Conservation (phyloP, 2,329 filamentous ascomycete genomes). For the Calonectria pteridis region DNA sequence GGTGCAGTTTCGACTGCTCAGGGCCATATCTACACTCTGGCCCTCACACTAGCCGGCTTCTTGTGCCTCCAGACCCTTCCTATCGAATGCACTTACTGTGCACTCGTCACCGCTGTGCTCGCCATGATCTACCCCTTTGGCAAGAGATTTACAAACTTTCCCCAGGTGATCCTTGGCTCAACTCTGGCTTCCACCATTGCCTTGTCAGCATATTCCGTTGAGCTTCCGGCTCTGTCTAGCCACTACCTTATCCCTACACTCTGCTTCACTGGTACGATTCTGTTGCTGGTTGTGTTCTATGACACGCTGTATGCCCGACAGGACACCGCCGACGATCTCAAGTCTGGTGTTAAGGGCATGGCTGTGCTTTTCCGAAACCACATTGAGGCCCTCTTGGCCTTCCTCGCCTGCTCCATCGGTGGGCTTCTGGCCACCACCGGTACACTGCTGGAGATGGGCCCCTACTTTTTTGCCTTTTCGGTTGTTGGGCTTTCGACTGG, state of each 20-base stretch:
- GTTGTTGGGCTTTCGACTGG: slow-evolving; percentile 27
- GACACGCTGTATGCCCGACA: slow-evolving; percentile 53
- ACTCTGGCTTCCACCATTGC: slow-evolving; percentile 56
- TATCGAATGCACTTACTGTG: slow-evolving; percentile 46
- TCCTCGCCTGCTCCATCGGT: slow-evolving; percentile 25
- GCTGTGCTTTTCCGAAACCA: slow-evolving; percentile 43
- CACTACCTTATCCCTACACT: slow-evolving; percentile 29
- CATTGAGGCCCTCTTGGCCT: slow-evolving; percentile 26
- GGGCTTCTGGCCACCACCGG: slow-evolving; percentile 25
- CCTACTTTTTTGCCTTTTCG: slow-evolving; percentile 31
- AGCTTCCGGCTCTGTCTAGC: slow-evolving; percentile 29
- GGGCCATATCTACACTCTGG: slow-evolving; percentile 48
- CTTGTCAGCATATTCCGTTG: slow-evolving; percentile 30
- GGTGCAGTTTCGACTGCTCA: slow-evolving; percentile 60
- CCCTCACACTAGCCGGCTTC: slow-evolving; percentile 10
- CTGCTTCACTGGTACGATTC: slow-evolving; percentile 35
- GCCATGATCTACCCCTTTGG: slow-evolving; percentile 62
- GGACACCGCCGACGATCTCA: slow-evolving; percentile 51
- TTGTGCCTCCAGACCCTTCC: slow-evolving; percentile 18
- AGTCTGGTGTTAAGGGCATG: slow-evolving; percentile 51
- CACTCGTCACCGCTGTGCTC: slow-evolving; percentile 56
- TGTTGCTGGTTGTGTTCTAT: slow-evolving; percentile 49
- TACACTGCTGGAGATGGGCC: slow-evolving; percentile 15
- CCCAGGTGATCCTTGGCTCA: slow-evolving; percentile 63
- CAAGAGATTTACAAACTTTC: slow-evolving; percentile 66